Evolutionary conservation across 2,329 filamentous ascomycete species (phyloP), one percentile per base, ranked within the genome.

Genomic region (Colletotrichum musae): DNA sequence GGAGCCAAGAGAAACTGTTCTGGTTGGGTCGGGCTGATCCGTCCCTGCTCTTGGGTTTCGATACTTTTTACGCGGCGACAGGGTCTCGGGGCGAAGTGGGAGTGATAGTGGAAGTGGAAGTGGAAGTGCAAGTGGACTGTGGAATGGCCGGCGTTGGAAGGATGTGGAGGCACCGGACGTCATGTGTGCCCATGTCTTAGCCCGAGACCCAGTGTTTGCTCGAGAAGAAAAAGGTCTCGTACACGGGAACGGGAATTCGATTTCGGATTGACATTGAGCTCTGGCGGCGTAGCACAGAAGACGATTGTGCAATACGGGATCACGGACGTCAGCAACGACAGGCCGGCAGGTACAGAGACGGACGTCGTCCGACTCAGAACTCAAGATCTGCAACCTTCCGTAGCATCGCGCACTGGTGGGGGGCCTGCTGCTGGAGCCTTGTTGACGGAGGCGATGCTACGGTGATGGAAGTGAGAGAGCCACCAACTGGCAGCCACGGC

Each of bases 111-210:
- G 32, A 36, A 36, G 18, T 26, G 24, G 36, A 51, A 18, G 18
- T 36, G 32, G 32, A 36, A 36, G 32, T 36, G 32, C 6, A 36
- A 36, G 18, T 26, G 24, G 36, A 51, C 51, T 50, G 50, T 26
- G 24, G 36, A 51, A 56, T 50, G 50, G 24, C 41, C 64, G 48
- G 16, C 6, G 28, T 41, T 43, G 41, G 41, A 12, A 36, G 32
- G 32, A 36, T 36, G 32, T 36, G 32, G 32, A 36, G 24, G 10
- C 18, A 58, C 41, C 32, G 61, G 16, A 65, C 32, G 48, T 69
- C 58, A 64, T 68, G 58, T 58, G 59, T 45, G 45, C n/a, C 45
- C 50, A 60, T 69, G 66, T 69, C 61, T 66, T 63, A 60, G 52
- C 21, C 39, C n/a, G 57, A 56, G 62, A 67, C 56, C 43, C 47